These are phyloP conservation scores for Trichoderma arundinaceum DNA, from an alignment of 2,329 filamentous ascomycete species.

Conservation along the genomic window DNA sequence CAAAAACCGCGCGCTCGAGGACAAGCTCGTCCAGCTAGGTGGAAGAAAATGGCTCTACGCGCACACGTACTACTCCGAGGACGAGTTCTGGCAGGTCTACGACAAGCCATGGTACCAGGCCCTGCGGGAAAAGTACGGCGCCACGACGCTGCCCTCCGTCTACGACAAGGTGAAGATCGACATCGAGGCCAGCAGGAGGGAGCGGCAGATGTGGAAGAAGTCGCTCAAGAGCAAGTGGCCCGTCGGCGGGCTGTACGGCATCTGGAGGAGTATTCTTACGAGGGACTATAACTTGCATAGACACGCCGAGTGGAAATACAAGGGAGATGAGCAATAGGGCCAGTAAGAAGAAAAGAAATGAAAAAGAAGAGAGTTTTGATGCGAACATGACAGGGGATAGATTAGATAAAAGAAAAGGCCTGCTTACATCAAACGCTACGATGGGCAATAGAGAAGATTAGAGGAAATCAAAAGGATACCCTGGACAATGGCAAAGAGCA, in stretches of 20 bases:
- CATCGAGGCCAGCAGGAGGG: slow-evolving; percentile 51
- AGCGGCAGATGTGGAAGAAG: slow-evolving; percentile 47
- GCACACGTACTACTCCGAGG: slow-evolving; percentile 79
- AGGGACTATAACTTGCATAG: slow-evolving; percentile 61
- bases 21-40: slow-evolving; percentile 69
- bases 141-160: slow-evolving; percentile 66
- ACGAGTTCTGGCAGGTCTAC: slow-evolving; percentile 72
- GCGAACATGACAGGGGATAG: not conserved
- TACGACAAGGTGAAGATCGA: slow-evolving; percentile 73
- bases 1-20: slow-evolving; percentile 74
- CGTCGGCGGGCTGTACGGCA: slow-evolving; percentile 63
- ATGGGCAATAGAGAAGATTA: not conserved
- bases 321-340: slow-evolving; percentile 34
- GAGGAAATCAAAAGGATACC: not conserved
- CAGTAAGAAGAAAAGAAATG: too few species aligned
- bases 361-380: not conserved
- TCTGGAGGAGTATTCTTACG: slow-evolving; percentile 64
- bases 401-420: not conserved
- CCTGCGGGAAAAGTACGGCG: slow-evolving; percentile 67
- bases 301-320: slow-evolving; percentile 60
- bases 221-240: slow-evolving; percentile 58
- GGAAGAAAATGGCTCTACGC: slow-evolving; percentile 90
- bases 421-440: not conserved
- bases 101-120: slow-evolving; percentile 64
- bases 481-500: not conserved